A percentile compares a stretch with the other conserved stretches of the same genome.
Conservation (phyloP, 345 rosid genomes). For the Heritiera littoralis region DNA sequence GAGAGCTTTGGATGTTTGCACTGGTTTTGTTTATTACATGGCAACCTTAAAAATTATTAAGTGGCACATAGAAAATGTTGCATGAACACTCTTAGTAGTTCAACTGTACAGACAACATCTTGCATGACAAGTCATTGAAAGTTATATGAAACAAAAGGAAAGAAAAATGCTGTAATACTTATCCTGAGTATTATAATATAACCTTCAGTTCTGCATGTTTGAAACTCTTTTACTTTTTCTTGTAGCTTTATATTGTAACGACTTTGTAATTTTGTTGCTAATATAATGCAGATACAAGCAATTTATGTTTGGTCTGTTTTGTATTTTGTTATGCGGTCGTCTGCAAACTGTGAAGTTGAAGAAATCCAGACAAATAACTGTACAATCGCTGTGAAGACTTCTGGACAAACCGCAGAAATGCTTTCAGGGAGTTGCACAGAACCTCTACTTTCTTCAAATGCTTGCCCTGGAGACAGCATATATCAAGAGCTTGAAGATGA, state of each 20-base stretch:
- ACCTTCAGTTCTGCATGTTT: constrained; percentile 2
- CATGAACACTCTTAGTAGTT: too few relatives aligned
- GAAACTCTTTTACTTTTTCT: neutral
- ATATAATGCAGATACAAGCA: constrained; percentile 15
- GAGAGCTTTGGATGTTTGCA: too few relatives aligned
- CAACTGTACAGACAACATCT: too few relatives aligned
- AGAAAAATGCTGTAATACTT: neutral
- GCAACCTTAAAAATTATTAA: too few relatives aligned
- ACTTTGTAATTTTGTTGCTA: neutral
- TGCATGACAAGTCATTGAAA: too few relatives aligned
- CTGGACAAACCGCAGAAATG: neutral
- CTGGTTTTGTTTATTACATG: too few relatives aligned
- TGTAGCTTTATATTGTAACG: neutral
- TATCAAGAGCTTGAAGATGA: constrained; percentile 7
- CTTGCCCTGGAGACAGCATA: constrained; percentile 17
- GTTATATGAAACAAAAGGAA: too few relatives aligned
- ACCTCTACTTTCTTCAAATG: constrained; percentile 26
- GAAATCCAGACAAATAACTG: too few relatives aligned
- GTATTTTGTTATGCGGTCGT: too few relatives aligned
- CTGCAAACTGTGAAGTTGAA: too few relatives aligned
- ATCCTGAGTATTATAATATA: neutral
- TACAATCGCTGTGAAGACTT: neutral
- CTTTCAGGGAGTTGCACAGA: neutral
- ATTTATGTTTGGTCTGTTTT: too few relatives aligned
- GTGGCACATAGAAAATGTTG: too few relatives aligned